Evolutionary conservation across 306 rosid species (phyloP).

Genomic region (Acacia melanoxylon): DNA sequence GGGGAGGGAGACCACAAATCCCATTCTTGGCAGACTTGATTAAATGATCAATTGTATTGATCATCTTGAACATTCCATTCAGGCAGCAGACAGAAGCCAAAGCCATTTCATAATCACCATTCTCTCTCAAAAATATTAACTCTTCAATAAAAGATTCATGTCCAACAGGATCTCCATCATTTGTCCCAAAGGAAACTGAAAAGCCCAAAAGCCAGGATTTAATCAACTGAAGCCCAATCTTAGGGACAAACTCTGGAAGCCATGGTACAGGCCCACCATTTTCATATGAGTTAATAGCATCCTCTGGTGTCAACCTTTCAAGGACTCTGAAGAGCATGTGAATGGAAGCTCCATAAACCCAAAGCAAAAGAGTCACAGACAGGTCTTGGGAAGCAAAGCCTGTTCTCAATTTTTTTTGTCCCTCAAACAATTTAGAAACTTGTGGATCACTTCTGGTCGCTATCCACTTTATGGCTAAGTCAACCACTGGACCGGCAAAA

Average conservation of each 20-base stretch:
- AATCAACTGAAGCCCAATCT: constrained; percentile 74
- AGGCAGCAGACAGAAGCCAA: constrained; percentile 82
- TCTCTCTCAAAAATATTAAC: constrained; percentile 62
- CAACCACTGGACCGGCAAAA: constrained; percentile 87
- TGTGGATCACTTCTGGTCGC: constrained; percentile 60
- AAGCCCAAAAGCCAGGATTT: constrained; percentile 54
- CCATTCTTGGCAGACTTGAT: constrained; percentile 66
- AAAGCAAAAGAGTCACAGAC: constrained; percentile 58
- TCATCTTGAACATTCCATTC: constrained; percentile 56
- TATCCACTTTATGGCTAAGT: constrained; percentile 82
- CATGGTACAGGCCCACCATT: constrained; percentile 64
- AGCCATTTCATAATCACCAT: constrained; percentile 60
- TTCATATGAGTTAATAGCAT: constrained; percentile 37
- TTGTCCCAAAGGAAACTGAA: constrained; percentile 40
- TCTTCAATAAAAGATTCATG: constrained; percentile 61
- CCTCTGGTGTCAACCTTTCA: constrained; percentile 62
- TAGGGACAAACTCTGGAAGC: constrained; percentile 93
- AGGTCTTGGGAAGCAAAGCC: constrained; percentile 35
- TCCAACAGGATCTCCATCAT: constrained; percentile 37
- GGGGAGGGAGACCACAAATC: constrained; percentile 32
- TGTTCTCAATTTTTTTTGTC: constrained; percentile 33
- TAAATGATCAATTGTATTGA: constrained; percentile 52
- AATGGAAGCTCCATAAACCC: constrained; percentile 74
- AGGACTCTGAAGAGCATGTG: constrained; percentile 77
- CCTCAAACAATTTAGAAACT: constrained; percentile 49